Evolutionary conservation across 2,329 filamentous ascomycete genomes (phyloP).

Genomic region (Calonectria honghensis): DNA sequence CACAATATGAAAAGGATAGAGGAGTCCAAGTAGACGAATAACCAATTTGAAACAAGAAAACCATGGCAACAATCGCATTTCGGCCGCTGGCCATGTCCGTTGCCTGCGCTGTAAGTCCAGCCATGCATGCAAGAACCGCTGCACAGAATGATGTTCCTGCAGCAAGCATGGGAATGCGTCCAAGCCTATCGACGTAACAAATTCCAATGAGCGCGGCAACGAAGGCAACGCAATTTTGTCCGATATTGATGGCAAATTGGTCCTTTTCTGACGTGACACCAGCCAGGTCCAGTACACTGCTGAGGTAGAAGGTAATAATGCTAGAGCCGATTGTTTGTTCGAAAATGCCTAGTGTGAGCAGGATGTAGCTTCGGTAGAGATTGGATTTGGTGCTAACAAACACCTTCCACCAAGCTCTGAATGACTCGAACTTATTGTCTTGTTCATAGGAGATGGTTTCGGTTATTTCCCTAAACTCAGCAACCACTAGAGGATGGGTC

Average conservation of each 20-base stretch:
- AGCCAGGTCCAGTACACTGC: constrained; percentile 39
- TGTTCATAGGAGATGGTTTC: constrained; percentile 54
- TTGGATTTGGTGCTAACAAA: constrained; percentile 34
- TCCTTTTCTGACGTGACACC: constrained; percentile 41
- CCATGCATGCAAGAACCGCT: constrained; percentile 38
- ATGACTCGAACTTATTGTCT: constrained; percentile 39
- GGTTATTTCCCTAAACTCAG: constrained; percentile 62
- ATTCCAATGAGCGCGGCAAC: constrained; percentile 33
- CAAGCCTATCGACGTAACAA: constrained; percentile 35
- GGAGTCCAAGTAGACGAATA: constrained; percentile 42
- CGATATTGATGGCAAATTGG: constrained; percentile 42
- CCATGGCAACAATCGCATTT: constrained; percentile 41
- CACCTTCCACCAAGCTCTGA: constrained; percentile 40
- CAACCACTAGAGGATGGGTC: constrained; percentile 62
- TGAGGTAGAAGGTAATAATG: constrained; percentile 43
- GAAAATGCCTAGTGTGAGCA: constrained; percentile 41
- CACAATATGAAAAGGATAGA: constrained; percentile 39
- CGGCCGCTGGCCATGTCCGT: constrained; percentile 32
- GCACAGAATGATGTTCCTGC: constrained; percentile 37
- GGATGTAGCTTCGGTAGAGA: constrained; percentile 38
- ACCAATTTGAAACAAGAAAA: constrained; percentile 42
- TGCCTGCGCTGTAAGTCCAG: constrained; percentile 36
- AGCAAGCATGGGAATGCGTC: constrained; percentile 37
- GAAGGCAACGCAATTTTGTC: constrained; percentile 40
- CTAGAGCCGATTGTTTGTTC: constrained; percentile 42